A percentile compares a stretch with the other conserved stretches of the same genome.
phyloP scores from a whole-genome alignment of 176 grass and related monocot species.

The Triticum monococcum region DNA sequence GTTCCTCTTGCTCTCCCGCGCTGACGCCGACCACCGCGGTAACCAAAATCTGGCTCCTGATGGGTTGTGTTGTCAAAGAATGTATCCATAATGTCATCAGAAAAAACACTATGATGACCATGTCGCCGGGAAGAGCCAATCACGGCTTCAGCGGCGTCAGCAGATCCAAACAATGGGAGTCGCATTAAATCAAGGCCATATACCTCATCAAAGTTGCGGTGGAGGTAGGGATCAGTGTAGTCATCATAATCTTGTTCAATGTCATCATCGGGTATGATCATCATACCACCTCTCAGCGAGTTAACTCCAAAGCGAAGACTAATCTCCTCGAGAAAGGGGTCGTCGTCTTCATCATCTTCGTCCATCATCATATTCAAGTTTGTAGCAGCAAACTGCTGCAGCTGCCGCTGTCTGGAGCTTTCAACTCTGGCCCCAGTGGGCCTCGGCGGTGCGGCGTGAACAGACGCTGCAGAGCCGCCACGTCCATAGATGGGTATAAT shows the following conservation, averaged over 20 bases:
- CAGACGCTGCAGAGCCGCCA: constrained; percentile 44
- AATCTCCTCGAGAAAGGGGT: not conserved
- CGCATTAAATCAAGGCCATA: not conserved
- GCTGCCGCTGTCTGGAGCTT: constrained; percentile 45
- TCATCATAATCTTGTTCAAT: not conserved
- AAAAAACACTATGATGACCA: not conserved
- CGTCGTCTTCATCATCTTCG: not conserved
- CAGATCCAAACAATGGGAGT: not conserved
- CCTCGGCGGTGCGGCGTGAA: constrained; percentile 35
- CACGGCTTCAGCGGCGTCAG: not conserved
- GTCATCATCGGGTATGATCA: not conserved
- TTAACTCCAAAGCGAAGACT: not conserved
- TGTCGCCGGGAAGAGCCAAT: not conserved
- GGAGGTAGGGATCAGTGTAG: not conserved
- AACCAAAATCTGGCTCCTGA: not conserved
- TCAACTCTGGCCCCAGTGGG: constrained; percentile 37
- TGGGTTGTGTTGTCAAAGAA: not conserved
- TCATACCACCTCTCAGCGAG: not conserved
- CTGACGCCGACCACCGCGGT: not conserved
- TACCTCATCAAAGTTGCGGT: constrained; percentile 1
- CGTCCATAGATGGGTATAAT: constrained; percentile 83
- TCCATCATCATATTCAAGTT: not conserved
- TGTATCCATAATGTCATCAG: not conserved
- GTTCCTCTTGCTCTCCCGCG: not conserved
- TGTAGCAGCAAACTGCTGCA: not conserved